Conservation (phyloP, 306 rosid genomes). For the Benincasa hispida region DNA sequence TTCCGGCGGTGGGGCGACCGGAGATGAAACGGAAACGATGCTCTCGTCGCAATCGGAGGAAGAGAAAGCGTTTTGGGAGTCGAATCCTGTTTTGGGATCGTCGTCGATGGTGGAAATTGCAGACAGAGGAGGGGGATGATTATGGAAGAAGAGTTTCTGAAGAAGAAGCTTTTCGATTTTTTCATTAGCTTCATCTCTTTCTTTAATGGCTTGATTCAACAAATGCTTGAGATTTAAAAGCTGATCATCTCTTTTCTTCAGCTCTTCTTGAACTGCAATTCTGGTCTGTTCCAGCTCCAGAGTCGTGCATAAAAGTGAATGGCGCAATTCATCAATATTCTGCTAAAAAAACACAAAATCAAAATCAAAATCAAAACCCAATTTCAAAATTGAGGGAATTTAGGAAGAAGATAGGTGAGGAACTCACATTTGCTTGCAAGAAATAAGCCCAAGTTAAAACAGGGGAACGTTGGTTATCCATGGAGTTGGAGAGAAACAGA, state of each 20-base stretch:
- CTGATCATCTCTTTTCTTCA: slow-evolving; percentile 67
- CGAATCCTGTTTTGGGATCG: slow-evolving; percentile 61
- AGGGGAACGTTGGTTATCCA: slow-evolving; percentile 1
- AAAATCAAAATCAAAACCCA: not conserved
- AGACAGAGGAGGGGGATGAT: slow-evolving; percentile 37
- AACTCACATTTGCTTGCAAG: not conserved
- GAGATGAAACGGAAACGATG: slow-evolving; percentile 94
- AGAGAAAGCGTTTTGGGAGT: slow-evolving; percentile 60
- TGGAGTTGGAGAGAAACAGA: not conserved
- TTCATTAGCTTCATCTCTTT: slow-evolving; percentile 76
- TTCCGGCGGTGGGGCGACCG: slow-evolving; percentile 24
- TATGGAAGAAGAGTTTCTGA: slow-evolving; percentile 39
- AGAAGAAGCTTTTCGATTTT: slow-evolving; percentile 44
- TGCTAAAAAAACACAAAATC: slow-evolving; percentile 11
- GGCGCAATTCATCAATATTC: slow-evolving; percentile 71
- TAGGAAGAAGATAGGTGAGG: not conserved
- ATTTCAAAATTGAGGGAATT: not conserved
- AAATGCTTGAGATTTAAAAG: slow-evolving; percentile 41
- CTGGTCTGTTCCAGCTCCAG: slow-evolving; percentile 77
- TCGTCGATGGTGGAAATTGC: slow-evolving; percentile 90
- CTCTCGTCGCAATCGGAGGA: slow-evolving; percentile 96
- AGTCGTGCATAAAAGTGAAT: slow-evolving; percentile 42
- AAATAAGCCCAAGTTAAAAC: slow-evolving; percentile 1
- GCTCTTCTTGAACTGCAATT: slow-evolving; percentile 58
- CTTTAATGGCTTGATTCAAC: slow-evolving; percentile 46